Percentiles rank a stretch among this genome's conserved stretches.
phyloP scores from a whole-genome alignment of 257 asterid species.

The Salvia rosmarinus region DNA sequence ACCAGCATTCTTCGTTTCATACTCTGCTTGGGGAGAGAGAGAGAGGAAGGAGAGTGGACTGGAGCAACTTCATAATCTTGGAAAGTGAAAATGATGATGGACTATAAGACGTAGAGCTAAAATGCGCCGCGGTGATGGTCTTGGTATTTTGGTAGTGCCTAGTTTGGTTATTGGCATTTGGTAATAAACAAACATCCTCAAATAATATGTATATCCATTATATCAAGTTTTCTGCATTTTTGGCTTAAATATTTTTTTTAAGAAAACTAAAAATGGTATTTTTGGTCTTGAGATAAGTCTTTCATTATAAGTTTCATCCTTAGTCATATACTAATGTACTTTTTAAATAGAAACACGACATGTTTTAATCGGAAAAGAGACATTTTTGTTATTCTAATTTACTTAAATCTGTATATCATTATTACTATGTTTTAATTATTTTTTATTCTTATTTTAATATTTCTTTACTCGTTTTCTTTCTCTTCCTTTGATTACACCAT shows the following conservation, averaged over 20 bases:
- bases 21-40: background rate
- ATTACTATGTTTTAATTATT: background rate
- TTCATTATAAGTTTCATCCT: too few relatives aligned
- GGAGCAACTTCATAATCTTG: constrained; percentile 25
- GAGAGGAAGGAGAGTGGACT: constrained; percentile 21
- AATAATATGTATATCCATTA: background rate
- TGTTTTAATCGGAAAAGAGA: background rate
- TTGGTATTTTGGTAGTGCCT: constrained; percentile 15
- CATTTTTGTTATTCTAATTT: background rate
- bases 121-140: constrained; percentile 37
- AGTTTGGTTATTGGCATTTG: constrained; percentile 13
- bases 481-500: background rate
- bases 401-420: background rate
- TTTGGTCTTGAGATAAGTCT: too few relatives aligned
- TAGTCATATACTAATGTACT: too few relatives aligned
- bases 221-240: too few relatives aligned
- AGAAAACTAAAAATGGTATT: too few relatives aligned
- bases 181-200: background rate
- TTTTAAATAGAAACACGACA: too few relatives aligned
- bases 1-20: constrained; percentile 32
- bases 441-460: background rate
- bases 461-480: background rate
- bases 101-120: constrained; percentile 36
- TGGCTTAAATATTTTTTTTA: too few relatives aligned
- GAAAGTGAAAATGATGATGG: constrained; percentile 38